Base-by-base conservation (phyloP, 805 yeast species). In the Saturnispora kantuleensis region DNA sequence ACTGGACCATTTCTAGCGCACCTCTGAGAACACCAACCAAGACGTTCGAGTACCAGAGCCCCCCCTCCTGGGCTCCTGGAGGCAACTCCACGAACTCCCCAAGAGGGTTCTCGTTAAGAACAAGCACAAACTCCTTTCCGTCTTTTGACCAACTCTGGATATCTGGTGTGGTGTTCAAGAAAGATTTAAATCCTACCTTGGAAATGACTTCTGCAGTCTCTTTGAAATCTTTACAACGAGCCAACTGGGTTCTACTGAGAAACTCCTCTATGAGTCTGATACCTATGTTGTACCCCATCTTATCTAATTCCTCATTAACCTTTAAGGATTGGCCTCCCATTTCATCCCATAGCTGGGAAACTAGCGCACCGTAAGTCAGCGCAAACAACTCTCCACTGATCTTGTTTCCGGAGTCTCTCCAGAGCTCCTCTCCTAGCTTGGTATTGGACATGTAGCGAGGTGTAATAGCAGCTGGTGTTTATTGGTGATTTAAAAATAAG, bases 211-310 rank as follows among this genome's bases (percentile, higher is more conserved):
- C 97, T 2, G 94, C 87, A 0, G 97, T 89, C 50, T 84, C 96
- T 43, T 76, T 74, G 64, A 93, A 80, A 28, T 77, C 71, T 17
- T 70, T 70, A 61, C 98, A 93, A 48, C 98, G 70, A 34, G 85
- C 83, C 1, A 83, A 70, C n/a, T 86, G 89, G 0, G 96, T 80
- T 56, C 83, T 79, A 29, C 96, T 94, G 35, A 93, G 68, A 56
- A 90, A 87, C 59, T 93, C 98, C 57, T 93, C 98, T 41, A 93
- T 85, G 47, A 93, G 63, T 51, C 98, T 69, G 39, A 88, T 67
- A 1, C 98, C 98, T 35, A 93, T 93, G 59, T 85, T 88, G 62
- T 89, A 86, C 1, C 98, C 98, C 97, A 93, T 90, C 51, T 77
- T 76, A 56, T 81, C 95, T 41, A 93, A 69, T 58, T 90, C 95